Evolutionary conservation across 2,329 filamentous ascomycete species (phyloP).

Genomic region (Grosmannia penicillata): DNA sequence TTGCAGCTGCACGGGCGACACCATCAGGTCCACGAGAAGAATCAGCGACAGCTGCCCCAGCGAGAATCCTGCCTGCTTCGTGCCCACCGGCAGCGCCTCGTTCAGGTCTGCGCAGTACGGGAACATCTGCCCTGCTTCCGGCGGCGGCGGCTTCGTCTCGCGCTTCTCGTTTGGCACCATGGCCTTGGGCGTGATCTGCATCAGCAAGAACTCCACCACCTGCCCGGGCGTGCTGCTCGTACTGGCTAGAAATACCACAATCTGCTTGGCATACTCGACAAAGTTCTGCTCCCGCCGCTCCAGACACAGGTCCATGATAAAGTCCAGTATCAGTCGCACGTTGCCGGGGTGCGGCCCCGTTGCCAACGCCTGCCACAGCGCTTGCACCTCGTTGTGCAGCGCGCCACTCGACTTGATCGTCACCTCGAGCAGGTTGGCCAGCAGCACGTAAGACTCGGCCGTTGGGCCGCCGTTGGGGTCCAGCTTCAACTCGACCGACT

Average conservation of each 20-base stretch:
- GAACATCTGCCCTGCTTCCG: conserved; percentile 23
- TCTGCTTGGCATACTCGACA: conserved; percentile 94
- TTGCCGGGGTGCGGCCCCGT: conserved; percentile 89
- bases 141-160: conserved; percentile 35
- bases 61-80: conserved; percentile 85
- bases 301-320: conserved; percentile 86
- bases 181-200: conserved; percentile 86
- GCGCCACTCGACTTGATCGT: conserved; percentile 82
- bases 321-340: conserved; percentile 85
- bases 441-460: conserved; percentile 80
- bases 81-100: conserved; percentile 67
- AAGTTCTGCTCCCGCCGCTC: conserved; percentile 96
- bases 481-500: conserved; percentile 80
- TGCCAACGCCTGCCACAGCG: conserved; percentile 89
- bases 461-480: conserved; percentile 87
- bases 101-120: conserved; percentile 83
- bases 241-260: conserved; percentile 89
- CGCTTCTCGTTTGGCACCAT: conserved; percentile 88
- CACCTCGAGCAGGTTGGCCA: conserved; percentile 90
- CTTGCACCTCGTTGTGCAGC: conserved; percentile 92
- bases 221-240: conserved; percentile 59
- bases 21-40: conserved; percentile 87
- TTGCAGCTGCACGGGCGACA: conserved; percentile 70
- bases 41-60: conserved; percentile 88
- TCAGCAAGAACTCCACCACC: conserved; percentile 82